Base-by-base conservation (phyloP, 495 filamentous ascomycete genomes). In the Saxispiralis lemnorum region DNA sequence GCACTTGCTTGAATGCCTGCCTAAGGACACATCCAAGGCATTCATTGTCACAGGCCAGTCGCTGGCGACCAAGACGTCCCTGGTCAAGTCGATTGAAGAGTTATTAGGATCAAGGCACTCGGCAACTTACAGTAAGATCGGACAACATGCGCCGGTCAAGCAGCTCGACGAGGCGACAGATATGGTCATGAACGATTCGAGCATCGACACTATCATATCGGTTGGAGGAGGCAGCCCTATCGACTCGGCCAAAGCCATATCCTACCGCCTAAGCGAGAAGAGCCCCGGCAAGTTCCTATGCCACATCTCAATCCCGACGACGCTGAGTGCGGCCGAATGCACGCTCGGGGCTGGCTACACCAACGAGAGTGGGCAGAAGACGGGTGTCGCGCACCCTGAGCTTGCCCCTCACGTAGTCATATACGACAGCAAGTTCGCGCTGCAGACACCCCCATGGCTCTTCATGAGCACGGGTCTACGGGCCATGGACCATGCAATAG, bases 31-130 rank as follows among this genome's bases (percentile, higher is more conserved):
- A 10, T 68, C 65, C 38, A 68, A 66, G 55, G 67, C 64, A 10
- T 71, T 69, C 53, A 66, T 71, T 47, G 60, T 70, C 35, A 71
- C 67, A 15, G 65, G 66, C 31, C 51, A 44, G 15, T 69, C 67
- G 1, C 58, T 71, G 12, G 63, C 63, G n/a, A 56, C 44, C 20
- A 70, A 66, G 47, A 70, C 67, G 6, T 41, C 56, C 0, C 56
- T 70, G 14, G 56, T 70, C 38, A 54, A 58, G 38, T 52, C 66
- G 43, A 58, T 70, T 32, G 65, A 70, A 54, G 20, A 53, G 9
- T 53, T 69, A 15, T 56, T 70, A 6, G 52, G 55, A 9, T 17
- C 38, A 0, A 45, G 51, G 21, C 58, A 60, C 42, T 65, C 62
- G 4, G 66, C 64, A 30, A 70, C 67, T 0, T 69, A 61, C 54